Conservation (phyloP, 176 grass and related monocot species). For the Ensete glaucum region DNA sequence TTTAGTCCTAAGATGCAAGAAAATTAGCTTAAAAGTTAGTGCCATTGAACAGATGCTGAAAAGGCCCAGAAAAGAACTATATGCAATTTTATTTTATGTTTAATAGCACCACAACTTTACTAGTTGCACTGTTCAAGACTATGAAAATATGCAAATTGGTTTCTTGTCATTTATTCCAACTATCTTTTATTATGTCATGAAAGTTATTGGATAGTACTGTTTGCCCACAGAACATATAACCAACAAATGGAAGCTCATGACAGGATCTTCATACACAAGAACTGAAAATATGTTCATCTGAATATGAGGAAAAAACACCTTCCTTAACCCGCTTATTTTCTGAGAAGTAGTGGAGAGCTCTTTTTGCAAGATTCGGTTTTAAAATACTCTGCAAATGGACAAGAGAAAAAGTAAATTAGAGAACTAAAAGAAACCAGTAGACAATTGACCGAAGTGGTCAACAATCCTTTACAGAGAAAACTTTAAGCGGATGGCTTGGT, state of each 20-base stretch:
- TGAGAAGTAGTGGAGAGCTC: slow-evolving; percentile 86
- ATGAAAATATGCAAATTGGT: neutral
- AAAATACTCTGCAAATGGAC: slow-evolving; percentile 35
- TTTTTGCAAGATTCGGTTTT: slow-evolving; percentile 56
- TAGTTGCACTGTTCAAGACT: neutral
- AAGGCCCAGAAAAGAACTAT: neutral
- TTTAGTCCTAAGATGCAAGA: slow-evolving; percentile 40
- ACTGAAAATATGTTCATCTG: slow-evolving; percentile 4
- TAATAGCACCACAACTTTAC: neutral
- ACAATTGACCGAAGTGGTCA: neutral
- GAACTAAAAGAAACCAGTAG: neutral
- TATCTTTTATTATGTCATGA: neutral
- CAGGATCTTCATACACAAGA: neutral
- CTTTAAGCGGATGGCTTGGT: too few species aligned
- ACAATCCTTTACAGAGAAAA: too few species aligned
- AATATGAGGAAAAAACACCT: slow-evolving; percentile 27
- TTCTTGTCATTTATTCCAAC: neutral
- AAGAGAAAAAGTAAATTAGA: slow-evolving; percentile 4
- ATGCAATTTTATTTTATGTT: neutral
- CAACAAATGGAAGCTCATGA: neutral
- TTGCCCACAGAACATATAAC: neutral
- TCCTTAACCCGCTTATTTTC: slow-evolving; percentile 65
- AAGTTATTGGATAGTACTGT: neutral
- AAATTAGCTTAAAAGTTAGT: neutral
- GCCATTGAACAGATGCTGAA: neutral